A percentile compares a stretch with the other conserved stretches of the same genome.
Evolutionary conservation across 1,284 basidiomycete genomes (phyloP).

Genomic region (Cutaneotrichosporon dermatis): DNA sequence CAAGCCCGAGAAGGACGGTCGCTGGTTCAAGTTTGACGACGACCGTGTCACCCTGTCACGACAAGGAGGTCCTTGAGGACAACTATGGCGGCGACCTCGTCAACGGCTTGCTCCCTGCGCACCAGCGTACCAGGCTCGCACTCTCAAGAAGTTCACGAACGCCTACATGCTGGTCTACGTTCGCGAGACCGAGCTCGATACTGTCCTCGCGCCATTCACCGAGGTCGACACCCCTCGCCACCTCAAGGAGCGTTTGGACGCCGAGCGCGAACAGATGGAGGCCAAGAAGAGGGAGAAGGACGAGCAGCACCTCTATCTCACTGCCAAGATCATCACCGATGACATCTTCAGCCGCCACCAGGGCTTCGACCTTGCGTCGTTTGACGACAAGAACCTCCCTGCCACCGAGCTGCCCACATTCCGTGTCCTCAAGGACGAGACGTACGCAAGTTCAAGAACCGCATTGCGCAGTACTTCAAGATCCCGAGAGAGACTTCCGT

Average conservation of each 20-base stretch:
- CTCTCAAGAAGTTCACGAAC: constrained; percentile 98
- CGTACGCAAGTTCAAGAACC: constrained; percentile 87
- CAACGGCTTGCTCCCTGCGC: constrained; percentile 63
- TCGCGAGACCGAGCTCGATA: constrained; percentile 74
- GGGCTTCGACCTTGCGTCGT: constrained; percentile 97
- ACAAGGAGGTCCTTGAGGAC: constrained; percentile 96
- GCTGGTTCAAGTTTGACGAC: constrained; percentile 99
- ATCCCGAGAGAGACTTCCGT: constrained; percentile 79
- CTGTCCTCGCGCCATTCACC: constrained; percentile 83
- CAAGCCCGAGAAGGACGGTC: constrained; percentile 90
- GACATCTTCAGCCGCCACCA: constrained; percentile 89
- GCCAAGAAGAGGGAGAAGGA: constrained; percentile 93
- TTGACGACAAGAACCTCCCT: constrained; percentile 97
- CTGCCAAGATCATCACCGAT: constrained; percentile 93
- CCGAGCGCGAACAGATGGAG: constrained; percentile 87
- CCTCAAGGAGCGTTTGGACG: constrained; percentile 77
- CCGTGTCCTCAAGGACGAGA: constrained; percentile 92
- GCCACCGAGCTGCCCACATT: constrained; percentile 89
- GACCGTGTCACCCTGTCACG: constrained; percentile 99
- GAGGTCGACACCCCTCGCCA: constrained; percentile 92
- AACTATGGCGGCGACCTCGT: constrained; percentile 86
- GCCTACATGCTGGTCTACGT: constrained; percentile 99
- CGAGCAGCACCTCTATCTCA: constrained; percentile 97
- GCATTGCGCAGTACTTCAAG: constrained; percentile 85
- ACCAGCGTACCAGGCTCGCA: constrained; percentile 79